Evolutionary conservation across 768 basidiomycete genomes (phyloP).

Genomic region (Phaeotremella fagi): DNA sequence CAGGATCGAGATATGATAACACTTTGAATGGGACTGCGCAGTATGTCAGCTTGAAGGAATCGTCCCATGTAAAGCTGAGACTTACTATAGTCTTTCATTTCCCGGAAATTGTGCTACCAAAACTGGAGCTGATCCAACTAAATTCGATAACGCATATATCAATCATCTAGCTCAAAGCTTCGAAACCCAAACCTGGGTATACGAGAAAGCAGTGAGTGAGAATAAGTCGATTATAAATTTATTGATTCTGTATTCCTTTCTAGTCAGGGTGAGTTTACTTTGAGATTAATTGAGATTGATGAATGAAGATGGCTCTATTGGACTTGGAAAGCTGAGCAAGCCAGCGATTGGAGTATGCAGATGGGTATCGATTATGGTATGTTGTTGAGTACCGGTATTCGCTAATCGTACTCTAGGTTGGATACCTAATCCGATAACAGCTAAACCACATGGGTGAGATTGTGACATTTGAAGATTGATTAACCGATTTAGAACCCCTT

Average conservation of each 20-base stretch:
- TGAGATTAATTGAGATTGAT: not conserved
- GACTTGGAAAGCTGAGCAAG: constrained; percentile 47
- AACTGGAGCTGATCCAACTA: constrained; percentile 58
- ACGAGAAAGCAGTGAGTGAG: constrained; percentile 58
- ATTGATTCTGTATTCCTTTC: too few relatives aligned
- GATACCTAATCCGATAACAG: constrained; percentile 40
- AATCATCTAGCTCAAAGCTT: constrained; percentile 57
- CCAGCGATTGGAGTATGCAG: constrained; percentile 44
- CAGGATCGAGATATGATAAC: constrained; percentile 62
- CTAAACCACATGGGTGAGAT: constrained; percentile 40
- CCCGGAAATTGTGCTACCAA: constrained; percentile 70
- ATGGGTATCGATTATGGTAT: constrained; percentile 41
- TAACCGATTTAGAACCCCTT: constrained; percentile 14
- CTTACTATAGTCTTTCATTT: constrained; percentile 59
- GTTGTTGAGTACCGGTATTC: constrained; percentile 1
- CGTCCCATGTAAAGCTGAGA: too few relatives aligned
- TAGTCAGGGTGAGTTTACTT: too few relatives aligned
- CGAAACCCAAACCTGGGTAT: constrained; percentile 72
- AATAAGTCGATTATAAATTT: too few relatives aligned
- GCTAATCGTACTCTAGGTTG: constrained; percentile 18
- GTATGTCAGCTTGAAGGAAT: constrained; percentile 11
- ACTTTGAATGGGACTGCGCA: constrained; percentile 24
- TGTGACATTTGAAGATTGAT: constrained; percentile 5
- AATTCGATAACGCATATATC: constrained; percentile 62
- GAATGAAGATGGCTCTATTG: constrained; percentile 30